Base-by-base conservation (phyloP, 2,329 filamentous ascomycete genomes). In the Blastomyces gilchristii region DNA sequence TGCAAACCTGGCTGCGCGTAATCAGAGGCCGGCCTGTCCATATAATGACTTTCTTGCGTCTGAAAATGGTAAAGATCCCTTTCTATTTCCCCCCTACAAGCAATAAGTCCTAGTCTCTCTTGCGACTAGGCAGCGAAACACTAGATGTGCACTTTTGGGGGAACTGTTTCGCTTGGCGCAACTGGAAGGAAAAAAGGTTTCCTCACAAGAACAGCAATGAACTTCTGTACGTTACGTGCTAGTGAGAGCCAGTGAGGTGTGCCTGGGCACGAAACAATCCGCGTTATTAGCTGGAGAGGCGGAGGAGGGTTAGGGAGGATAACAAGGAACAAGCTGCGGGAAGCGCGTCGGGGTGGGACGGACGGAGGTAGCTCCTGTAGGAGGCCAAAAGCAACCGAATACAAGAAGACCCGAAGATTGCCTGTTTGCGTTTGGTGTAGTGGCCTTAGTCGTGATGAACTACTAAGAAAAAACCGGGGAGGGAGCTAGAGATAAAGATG, bases 1-100 rank as follows among this genome's bases (percentile, higher is more conserved):
- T 74, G 86, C 88, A 90, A 90, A 91, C 88, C 88, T 90, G 88
- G 85, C 85, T 91, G 88, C 85, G 87, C 85, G 81, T 89, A 91
- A 78, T 90, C 88, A 80, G 86, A 79, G 75, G 85, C 82, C 83
- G 81, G 78, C 77, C 81, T 80, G 77, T 84, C 81, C 81, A 84
- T 83, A 65, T 60, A 58, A 57, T 52, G 45, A 53, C 45, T 61
- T 43, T 52, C 41, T 61, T 43, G 59, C 59, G 59, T 16, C 59
- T 61, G 49, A 61, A 61, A 53, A 52, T 52, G 49, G 37, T 28
- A 61, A 57, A 62, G 37, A 49, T 31, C 28, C 49, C 52, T 22
- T 47, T 43, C 49, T 34, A 31, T 57, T 62, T 57, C 60, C 52
- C 52, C 50, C 60, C 53, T 57, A 61, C 59, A 53, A 53, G 53